Conservation (phyloP, 805 yeast species). For the Myxozyma nipponensis region DNA sequence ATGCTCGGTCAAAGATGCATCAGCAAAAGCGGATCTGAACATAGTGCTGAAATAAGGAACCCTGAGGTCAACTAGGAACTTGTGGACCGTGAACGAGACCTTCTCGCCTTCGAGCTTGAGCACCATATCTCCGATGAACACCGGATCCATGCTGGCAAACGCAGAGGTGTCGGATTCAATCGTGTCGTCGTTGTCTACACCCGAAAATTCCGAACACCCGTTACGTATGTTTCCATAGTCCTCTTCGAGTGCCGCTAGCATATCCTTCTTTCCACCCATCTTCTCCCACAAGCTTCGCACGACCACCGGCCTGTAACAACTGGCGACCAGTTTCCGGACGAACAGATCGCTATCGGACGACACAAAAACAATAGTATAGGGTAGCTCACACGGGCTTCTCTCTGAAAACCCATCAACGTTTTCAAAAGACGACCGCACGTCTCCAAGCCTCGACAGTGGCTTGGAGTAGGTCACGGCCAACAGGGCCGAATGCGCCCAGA, state of each 20-base stretch:
- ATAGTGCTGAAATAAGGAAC: slow-evolving; percentile 26
- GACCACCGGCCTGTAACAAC: slow-evolving; percentile 27
- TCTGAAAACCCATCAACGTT: neutral
- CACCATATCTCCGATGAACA: slow-evolving; percentile 13
- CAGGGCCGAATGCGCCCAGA: slow-evolving; percentile 26
- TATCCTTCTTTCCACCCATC: slow-evolving; percentile 19
- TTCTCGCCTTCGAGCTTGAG: slow-evolving; percentile 20
- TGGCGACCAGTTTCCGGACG: slow-evolving; percentile 24
- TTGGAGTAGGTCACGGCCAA: slow-evolving; percentile 11
- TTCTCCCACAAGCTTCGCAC: slow-evolving; percentile 25
- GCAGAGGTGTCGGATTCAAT: neutral
- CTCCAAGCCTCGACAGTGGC: slow-evolving; percentile 20
- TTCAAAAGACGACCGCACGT: slow-evolving; percentile 3
- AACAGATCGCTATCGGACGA: slow-evolving; percentile 20
- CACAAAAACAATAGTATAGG: slow-evolving; percentile 23
- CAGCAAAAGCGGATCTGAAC: slow-evolving; percentile 26
- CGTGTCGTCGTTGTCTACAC: neutral
- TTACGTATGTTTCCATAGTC: neutral
- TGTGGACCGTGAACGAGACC: slow-evolving; percentile 18
- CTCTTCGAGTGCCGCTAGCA: slow-evolving; percentile 24
- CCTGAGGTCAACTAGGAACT: slow-evolving; percentile 22
- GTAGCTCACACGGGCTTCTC: slow-evolving; percentile 11
- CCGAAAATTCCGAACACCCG: neutral
- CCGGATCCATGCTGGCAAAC: neutral
- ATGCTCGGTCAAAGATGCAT: slow-evolving; percentile 17